Evolutionary conservation across 257 asterid genomes (phyloP), one percentile per base, ranked within the genome.

Genomic region (Fraxinus quadrangulata): DNA sequence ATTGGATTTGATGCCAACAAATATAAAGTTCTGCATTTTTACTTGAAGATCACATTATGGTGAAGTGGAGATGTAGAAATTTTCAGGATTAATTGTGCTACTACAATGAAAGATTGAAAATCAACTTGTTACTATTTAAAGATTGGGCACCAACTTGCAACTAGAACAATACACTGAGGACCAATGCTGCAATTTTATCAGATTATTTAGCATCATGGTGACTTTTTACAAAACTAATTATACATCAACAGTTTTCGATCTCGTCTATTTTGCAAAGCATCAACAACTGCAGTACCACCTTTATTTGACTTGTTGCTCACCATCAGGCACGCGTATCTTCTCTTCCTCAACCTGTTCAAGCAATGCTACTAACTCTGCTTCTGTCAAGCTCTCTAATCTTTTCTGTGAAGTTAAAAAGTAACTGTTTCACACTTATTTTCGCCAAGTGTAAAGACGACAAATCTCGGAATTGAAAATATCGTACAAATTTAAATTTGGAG

Each of bases 301-400:
- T 72, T 74, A 88, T 34, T 86, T 89, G 8, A 83, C 80, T 74
- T 94, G 83, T 74, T 94, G 83, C 54, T 88, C 90, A 0, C 91
- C 87, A 51, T 84, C 83, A 36, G 85, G 82, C 79, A 88, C 77
- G 5, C 84, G 86, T 63, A 82, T 86, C 88, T 94, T 94, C 88
- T 94, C 99, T 89, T 92, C 97, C 87, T 91, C 97, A 42, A 92
- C 97, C 83, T 94, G 97, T 84, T 92, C 92, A 19, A 92, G 83
- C 90, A 94, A 77, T 78, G 83, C 90, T 85, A 83, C 86, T 37
- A 89, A 78, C 86, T 92, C 99, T 31, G 96, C 97, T 85, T 94
- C 94, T 61, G 95, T 94, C 81, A 92, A 87, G 88, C 97, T 91
- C 87, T 92, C 97, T 84, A 94, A 71, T 54, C 97, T 87, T 90